Evolutionary conservation across 495 filamentous ascomycete species (phyloP), one percentile per base, ranked within the genome.

Genomic region (Aspergillus haitiensis): DNA sequence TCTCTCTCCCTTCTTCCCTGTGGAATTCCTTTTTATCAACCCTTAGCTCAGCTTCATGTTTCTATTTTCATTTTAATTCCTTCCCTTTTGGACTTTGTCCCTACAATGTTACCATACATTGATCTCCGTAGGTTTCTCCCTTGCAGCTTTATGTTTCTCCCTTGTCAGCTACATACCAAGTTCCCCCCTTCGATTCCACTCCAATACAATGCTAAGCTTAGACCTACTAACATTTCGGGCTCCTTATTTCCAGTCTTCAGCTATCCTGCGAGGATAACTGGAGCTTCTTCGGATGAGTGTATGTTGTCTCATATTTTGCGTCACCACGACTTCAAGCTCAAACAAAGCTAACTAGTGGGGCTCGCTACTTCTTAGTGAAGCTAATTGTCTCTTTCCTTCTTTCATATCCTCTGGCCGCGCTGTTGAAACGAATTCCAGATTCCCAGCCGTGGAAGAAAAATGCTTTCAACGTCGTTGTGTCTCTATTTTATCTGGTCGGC

Each of bases 381-480:
- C 87, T 98, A 69, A 87, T 97, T 64, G 86, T 86, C 72, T 91
- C 91, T 13, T 93, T 98, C 72, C 81, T 98, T 44, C 72, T 97
- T 32, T 97, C 95, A 34, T 98, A 97, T 71, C 94, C 94, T 10
- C 82, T 98, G 53, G 91, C 93, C 46, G 94, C 81, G 40, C 67
- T 96, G 53, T 81, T 98, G 12, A 98, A 98, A 73, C 84, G 95
- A 44, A 84, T 98, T 37, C 95, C 94, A 34, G 94, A 98, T 74
- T 68, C 79, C 45, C 82, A 88, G 50, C 93, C 93, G 7, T 88
- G 85, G 68, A 86, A 88, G 63, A 98, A 98, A 76, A 98, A 96
- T 75, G 73, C 86, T 21, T 98, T 97, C 72, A 90, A 88, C 48
- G 87, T 97, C 39, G 78, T 78, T 27, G 85, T 91, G 18, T 88